Conservation (phyloP, 441 rosid species). For the Arabidopsis hybrid region DNA sequence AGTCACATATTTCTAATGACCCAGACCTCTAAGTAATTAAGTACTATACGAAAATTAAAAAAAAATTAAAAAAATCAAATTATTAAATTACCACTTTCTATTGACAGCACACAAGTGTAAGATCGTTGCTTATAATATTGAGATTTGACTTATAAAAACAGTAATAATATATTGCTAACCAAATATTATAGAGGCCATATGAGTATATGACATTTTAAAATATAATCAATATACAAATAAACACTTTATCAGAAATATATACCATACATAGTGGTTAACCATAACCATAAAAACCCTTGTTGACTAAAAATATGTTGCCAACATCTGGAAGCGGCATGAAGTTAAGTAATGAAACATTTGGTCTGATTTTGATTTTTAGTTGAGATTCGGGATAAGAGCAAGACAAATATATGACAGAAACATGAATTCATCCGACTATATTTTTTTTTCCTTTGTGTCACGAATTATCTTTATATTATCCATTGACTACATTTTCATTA, state of each 20-base stretch:
- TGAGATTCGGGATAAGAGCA: background rate
- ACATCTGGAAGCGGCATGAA: slow-evolving; percentile 14
- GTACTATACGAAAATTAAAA: background rate
- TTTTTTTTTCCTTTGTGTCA: background rate
- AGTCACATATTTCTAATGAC: background rate
- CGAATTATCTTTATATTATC: background rate
- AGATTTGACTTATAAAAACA: slow-evolving; percentile 36
- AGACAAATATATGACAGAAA: background rate
- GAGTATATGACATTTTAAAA: slow-evolving; percentile 6
- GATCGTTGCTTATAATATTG: slow-evolving; percentile 11
- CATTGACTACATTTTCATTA: background rate
- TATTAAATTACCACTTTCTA: slow-evolving; percentile 9
- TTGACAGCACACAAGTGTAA: slow-evolving; percentile 21
- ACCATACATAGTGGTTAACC: slow-evolving; percentile 39
- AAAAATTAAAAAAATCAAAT: background rate
- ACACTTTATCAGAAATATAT: background rate
- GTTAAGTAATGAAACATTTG: background rate
- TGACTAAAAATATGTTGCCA: background rate
- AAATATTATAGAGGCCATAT: slow-evolving; percentile 15
- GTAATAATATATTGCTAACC: slow-evolving; percentile 15
- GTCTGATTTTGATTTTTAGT: background rate
- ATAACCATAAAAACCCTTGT: slow-evolving; percentile 22
- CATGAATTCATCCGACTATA: background rate
- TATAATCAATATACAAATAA: background rate
- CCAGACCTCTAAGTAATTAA: background rate